Conservation (phyloP, 2,329 filamentous ascomycete genomes). For the Claviceps sp. region DNA sequence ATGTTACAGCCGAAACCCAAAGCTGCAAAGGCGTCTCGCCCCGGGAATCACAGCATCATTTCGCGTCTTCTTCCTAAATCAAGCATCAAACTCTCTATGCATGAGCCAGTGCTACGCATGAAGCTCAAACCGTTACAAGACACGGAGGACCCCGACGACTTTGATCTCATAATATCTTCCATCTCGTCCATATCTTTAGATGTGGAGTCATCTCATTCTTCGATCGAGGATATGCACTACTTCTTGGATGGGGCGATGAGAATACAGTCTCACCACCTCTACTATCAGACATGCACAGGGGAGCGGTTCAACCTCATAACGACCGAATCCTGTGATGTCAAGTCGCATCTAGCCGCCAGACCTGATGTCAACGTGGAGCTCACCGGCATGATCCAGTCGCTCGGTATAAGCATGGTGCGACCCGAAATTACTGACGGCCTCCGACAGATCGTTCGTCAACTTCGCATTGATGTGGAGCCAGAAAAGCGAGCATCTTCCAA, state of each 20-base stretch:
- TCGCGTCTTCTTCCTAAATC: conserved; percentile 89
- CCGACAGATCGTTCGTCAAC: conserved; percentile 77
- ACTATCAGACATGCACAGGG: conserved; percentile 81
- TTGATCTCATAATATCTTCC: conserved; percentile 88
- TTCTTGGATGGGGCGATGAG: conserved; percentile 70
- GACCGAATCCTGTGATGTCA: conserved; percentile 79
- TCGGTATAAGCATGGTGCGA: conserved; percentile 78
- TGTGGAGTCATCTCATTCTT: conserved; percentile 87
- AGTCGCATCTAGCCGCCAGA: conserved; percentile 69
- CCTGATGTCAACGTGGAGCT: conserved; percentile 75
- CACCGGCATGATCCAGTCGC: conserved; percentile 70
- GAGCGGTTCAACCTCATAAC: conserved; percentile 76
- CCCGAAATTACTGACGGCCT: conserved; percentile 88
- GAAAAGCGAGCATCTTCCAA: conserved; percentile 37
- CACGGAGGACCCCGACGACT: conserved; percentile 58
- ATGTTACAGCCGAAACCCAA: conserved; percentile 47
- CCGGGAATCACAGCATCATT: conserved; percentile 55
- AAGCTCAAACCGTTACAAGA: conserved; percentile 67
- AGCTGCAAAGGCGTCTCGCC: conserved; percentile 21
- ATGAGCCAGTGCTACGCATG: conserved; percentile 88
- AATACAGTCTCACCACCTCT: conserved; percentile 75
- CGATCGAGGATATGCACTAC: conserved; percentile 74
- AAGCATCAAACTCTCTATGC: conserved; percentile 88
- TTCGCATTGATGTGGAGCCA: conserved; percentile 56
- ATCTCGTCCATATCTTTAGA: conserved; percentile 90